A percentile compares a stretch with the other conserved stretches of the same genome.
These are phyloP conservation scores for Tolypocladium sp. DNA, from an alignment of 2,329 filamentous ascomycete genomes.

Conservation along the genomic window DNA sequence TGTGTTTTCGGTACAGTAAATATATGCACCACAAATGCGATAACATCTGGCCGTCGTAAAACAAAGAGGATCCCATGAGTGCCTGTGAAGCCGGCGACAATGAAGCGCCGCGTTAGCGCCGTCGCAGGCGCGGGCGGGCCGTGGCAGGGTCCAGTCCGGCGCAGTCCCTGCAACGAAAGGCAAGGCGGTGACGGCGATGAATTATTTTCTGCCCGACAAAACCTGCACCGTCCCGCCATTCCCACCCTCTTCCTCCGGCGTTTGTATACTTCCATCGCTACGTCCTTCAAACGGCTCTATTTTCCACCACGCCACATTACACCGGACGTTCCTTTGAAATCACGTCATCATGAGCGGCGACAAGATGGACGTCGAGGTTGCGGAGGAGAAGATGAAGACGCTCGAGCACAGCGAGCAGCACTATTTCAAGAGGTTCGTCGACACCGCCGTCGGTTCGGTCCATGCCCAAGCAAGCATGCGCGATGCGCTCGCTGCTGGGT, in stretches of 20 bases:
- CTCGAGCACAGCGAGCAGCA: constrained; percentile 96
- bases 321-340: background rate
- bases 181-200: constrained; percentile 17
- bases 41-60: no score
- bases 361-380: constrained; percentile 50
- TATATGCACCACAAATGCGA: no score
- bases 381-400: constrained; percentile 54
- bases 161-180: background rate
- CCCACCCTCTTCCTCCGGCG: background rate
- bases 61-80: background rate
- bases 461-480: background rate
- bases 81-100: background rate
- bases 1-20: no score
- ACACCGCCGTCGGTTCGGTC: background rate
- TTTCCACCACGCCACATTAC: background rate
- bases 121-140: background rate
- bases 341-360: constrained; percentile 35
- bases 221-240: constrained; percentile 6
- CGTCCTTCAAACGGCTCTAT: background rate
- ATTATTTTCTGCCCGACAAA: constrained; percentile 21
- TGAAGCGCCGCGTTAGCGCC: background rate
- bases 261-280: background rate
- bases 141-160: background rate
- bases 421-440: constrained; percentile 87
- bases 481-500: background rate